Evolutionary conservation across 352 stramenopile species (phyloP).

Genomic region (Pythium aquatile): DNA sequence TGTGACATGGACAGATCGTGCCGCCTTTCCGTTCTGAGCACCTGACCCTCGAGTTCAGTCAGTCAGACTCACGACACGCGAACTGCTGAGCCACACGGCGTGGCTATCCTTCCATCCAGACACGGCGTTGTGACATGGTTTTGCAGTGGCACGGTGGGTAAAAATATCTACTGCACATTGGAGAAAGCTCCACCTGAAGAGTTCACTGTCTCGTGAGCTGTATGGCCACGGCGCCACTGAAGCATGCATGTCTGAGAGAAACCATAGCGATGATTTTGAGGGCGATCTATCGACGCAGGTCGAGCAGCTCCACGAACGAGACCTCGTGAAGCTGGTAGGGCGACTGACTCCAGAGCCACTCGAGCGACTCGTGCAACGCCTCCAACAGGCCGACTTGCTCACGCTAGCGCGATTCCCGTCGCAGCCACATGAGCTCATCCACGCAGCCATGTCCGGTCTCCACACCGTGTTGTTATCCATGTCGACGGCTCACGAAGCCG

Average conservation of each 20-base stretch:
- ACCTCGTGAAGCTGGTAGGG: neutral
- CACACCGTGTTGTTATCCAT: conserved; percentile 51
- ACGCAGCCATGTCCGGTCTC: conserved; percentile 33
- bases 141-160: neutral
- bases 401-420: conserved; percentile 39
- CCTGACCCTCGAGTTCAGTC: too few relatives aligned
- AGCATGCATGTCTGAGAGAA: conserved; percentile 2
- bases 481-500: conserved; percentile 21
- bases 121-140: neutral
- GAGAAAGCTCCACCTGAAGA: neutral
- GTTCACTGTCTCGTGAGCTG: neutral
- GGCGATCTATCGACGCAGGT: neutral
- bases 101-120: neutral
- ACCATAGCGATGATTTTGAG: neutral
- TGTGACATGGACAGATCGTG: neutral
- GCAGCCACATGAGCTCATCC: conserved; percentile 44
- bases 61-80: too few relatives aligned
- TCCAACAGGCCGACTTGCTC: conserved; percentile 43
- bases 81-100: neutral
- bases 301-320: conserved; percentile 7
- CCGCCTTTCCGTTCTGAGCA: neutral
- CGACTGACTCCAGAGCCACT: neutral
- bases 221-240: neutral
- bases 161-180: neutral
- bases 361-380: conserved; percentile 7